phyloP scores from a whole-genome alignment of 2,329 filamentous ascomycete species.

The Ilyonectria mors-panacis region DNA sequence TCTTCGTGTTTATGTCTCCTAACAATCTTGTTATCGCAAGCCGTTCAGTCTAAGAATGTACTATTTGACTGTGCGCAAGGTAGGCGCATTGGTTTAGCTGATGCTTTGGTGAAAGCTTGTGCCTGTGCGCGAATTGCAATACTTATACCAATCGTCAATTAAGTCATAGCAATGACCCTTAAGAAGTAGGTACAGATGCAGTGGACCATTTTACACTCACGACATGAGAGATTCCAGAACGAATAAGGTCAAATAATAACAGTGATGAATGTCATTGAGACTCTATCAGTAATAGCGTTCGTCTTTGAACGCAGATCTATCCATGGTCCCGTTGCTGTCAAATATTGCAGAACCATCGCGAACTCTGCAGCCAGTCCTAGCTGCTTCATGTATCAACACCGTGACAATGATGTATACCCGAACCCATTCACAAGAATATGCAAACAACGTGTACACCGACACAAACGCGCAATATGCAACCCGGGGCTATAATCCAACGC shows the following conservation, averaged over 20 bases:
- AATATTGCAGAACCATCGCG: conserved; percentile 3
- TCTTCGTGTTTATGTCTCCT: too few relatives aligned
- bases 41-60: too few relatives aligned
- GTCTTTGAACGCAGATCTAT: conserved; percentile 21
- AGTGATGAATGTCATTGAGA: conserved; percentile 6
- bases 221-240: background rate
- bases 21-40: too few relatives aligned
- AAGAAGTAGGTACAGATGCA: too few relatives aligned
- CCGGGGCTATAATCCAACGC: conserved; percentile 6
- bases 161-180: too few relatives aligned
- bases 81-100: too few relatives aligned
- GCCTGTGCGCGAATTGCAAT: too few relatives aligned
- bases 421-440: conserved; percentile 24
- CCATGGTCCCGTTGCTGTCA: background rate
- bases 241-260: background rate
- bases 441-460: conserved; percentile 19
- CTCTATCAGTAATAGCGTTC: conserved; percentile 20
- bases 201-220: background rate
- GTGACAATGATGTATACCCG: conserved; percentile 33
- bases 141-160: too few relatives aligned
- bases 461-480: conserved; percentile 21
- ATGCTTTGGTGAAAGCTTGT: too few relatives aligned
- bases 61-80: too few relatives aligned
- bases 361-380: conserved; percentile 11
- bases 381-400: conserved; percentile 25